A percentile compares a stretch with the other conserved stretches of the same genome.
Evolutionary conservation across 306 rosid genomes (phyloP).

Genomic region (Begonia peltatifolia): DNA sequence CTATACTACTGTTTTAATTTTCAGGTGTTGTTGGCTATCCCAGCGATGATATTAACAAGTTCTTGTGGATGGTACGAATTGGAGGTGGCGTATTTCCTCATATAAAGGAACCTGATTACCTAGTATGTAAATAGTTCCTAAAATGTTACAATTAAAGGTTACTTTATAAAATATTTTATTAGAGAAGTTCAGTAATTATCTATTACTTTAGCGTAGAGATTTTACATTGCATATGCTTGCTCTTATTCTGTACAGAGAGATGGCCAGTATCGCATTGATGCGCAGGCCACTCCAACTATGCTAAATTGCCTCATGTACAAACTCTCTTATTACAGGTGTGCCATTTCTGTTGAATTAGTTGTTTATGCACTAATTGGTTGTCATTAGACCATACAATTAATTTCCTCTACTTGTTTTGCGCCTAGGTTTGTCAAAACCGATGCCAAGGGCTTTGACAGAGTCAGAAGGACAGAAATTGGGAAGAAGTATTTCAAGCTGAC

Average conservation of each 20-base stretch:
- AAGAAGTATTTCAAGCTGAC: constrained; percentile 85
- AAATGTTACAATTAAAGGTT: neutral
- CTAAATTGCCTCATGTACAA: constrained; percentile 94
- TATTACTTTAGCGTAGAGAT: neutral
- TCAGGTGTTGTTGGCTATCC: constrained; percentile 97
- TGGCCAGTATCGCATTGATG: constrained; percentile 93
- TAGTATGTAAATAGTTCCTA: constrained; percentile 32
- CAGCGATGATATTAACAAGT: constrained; percentile 95
- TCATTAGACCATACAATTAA: constrained; percentile 3
- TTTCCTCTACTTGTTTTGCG: constrained; percentile 4
- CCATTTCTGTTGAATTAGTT: constrained; percentile 11
- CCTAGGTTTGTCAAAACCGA: constrained; percentile 94
- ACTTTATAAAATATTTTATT: neutral
- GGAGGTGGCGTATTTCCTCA: constrained; percentile 99
- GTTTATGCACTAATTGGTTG: constrained; percentile 1
- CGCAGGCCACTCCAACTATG: constrained; percentile 93
- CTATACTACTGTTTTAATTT: constrained; percentile 20
- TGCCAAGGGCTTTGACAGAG: constrained; percentile 85
- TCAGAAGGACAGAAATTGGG: constrained; percentile 90
- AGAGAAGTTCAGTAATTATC: constrained; percentile 2
- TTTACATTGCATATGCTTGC: neutral
- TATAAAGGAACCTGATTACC: constrained; percentile 88
- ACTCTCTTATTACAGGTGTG: constrained; percentile 94
- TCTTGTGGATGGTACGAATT: constrained; percentile 99
- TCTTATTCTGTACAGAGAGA: constrained; percentile 51